Base-by-base conservation (phyloP, 2,329 filamentous ascomycete species). In the Scolecobasidium constrictum region DNA sequence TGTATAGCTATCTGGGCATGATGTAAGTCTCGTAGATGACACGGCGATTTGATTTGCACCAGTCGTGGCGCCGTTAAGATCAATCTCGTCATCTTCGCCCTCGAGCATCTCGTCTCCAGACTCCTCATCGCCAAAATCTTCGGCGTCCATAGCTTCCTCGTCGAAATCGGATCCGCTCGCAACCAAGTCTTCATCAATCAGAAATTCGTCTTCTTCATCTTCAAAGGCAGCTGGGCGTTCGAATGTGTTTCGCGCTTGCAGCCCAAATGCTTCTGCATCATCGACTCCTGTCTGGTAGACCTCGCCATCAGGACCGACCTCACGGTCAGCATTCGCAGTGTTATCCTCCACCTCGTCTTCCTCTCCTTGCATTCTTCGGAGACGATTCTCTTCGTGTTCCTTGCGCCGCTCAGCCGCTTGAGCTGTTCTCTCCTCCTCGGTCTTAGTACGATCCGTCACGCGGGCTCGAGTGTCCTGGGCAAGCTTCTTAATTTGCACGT, bases 171-270 rank as follows among this genome's bases (percentile, higher is more conserved):
- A 90, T 28, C 79, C 84, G 51, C 81, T 88, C 11, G 87, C 87
- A 23, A 95, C 74, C 13, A 96, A 71, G 55, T 94, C 83, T 48
- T 92, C 85, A 46, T 96, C 90, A 48, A 95, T 79, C 19, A 90
- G 59, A 53, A 96, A 96, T 52, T 95, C 86, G 53, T 96, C 90
- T 57, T 96, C 90, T 57, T 96, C 90, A 52, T 95, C 90, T 50
- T 94, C 87, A 23, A 94, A 46, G 50, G 61, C 51, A 43, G 55
- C 47, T 49, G 57, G 50, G 56, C 58, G 48, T 33, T 53, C 55
- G 19, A 54, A 53, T 35, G 55, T 60, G 45, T 81, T 73, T 9
- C 73, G 69, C 3, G 72, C 73, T 5, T 75, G 77, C n/a, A 81
- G 62, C 2, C 77, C 77, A 54, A 81, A 81, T 39, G 70, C 68